phyloP scores from a whole-genome alignment of 106 monocot species.

The Acorus calamus region DNA sequence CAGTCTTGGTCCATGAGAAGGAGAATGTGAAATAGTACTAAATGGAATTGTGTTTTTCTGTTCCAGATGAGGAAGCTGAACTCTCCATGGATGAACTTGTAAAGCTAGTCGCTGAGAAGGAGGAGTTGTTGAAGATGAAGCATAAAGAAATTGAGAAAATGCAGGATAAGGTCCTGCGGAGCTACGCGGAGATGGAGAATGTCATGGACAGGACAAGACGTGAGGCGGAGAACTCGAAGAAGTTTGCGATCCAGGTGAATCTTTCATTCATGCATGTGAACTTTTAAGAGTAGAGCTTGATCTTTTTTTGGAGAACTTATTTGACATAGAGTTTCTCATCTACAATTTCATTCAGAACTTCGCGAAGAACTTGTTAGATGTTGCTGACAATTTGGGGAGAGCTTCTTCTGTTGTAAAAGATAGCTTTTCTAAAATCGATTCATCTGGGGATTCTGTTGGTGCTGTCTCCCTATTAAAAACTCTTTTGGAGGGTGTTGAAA shows the following conservation, averaged over 20 bases:
- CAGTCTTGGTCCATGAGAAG: not conserved
- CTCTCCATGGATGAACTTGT: too few species aligned
- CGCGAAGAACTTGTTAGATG: not conserved
- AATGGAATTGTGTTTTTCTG: conserved; percentile 20
- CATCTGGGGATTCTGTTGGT: not conserved
- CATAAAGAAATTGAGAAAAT: conserved; percentile 52
- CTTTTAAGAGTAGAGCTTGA: not conserved
- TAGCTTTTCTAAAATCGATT: not conserved
- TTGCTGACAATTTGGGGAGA: conserved; percentile 1
- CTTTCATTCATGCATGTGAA: not conserved
- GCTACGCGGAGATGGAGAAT: too few species aligned
- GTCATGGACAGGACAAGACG: too few species aligned
- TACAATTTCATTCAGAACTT: conserved; percentile 28
- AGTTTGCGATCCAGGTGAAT: too few species aligned
- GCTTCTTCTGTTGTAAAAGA: not conserved
- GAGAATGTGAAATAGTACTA: conserved; percentile 8
- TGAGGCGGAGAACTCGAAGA: too few species aligned
- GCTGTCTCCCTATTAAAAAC: not conserved
- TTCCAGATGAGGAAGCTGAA: not conserved
- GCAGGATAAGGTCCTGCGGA: too few species aligned
- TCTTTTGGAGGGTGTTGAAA: conserved; percentile 63
- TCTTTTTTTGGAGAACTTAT: not conserved
- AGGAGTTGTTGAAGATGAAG: too few species aligned
- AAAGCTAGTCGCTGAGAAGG: too few species aligned
- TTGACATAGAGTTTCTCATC: not conserved